These are phyloP conservation scores for Candida quercuum DNA, from an alignment of 805 yeast species.

Conservation along the genomic window DNA sequence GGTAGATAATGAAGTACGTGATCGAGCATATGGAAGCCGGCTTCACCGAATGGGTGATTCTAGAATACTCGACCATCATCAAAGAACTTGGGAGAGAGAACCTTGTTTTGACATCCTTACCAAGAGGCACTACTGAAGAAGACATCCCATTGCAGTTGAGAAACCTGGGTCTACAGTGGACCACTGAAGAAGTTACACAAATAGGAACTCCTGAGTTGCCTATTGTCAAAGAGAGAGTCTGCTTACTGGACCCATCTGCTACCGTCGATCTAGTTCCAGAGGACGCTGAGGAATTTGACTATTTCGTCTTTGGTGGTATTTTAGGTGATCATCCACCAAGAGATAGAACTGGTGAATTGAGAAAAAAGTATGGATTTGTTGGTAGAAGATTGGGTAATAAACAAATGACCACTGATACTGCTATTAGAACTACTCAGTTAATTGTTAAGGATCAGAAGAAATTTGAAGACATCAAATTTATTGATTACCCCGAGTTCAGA, in stretches of 20 bases:
- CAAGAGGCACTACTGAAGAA: slow-evolving; percentile 48
- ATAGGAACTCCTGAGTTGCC: slow-evolving; percentile 28
- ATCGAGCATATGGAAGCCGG: slow-evolving; percentile 98
- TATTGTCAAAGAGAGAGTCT: slow-evolving; percentile 54
- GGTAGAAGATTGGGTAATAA: slow-evolving; percentile 83
- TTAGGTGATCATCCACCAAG: slow-evolving; percentile 89
- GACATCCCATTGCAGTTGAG: slow-evolving; percentile 60
- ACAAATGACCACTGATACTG: slow-evolving; percentile 98
- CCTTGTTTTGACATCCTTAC: slow-evolving; percentile 71
- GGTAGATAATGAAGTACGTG: slow-evolving; percentile 66
- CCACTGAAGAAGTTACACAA: slow-evolving; percentile 62
- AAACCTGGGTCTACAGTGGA: slow-evolving; percentile 73
- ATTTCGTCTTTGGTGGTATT: slow-evolving; percentile 94
- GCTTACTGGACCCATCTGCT: slow-evolving; percentile 89
- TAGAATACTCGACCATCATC: slow-evolving; percentile 81
- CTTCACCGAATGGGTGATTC: slow-evolving; percentile 90
- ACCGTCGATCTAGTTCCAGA: slow-evolving; percentile 62
- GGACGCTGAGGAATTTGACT: slow-evolving; percentile 66
- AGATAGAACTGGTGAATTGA: slow-evolving; percentile 88
- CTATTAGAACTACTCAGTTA: slow-evolving; percentile 82
- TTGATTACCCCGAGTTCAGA: slow-evolving; percentile 92
- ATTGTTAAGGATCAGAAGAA: slow-evolving; percentile 54
- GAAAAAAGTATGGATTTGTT: slow-evolving; percentile 72
- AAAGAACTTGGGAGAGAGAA: slow-evolving; percentile 78
- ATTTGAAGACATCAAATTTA: slow-evolving; percentile 73